Conservation (phyloP, 352 stramenopile species). For the Globisporangium alternatum region DNA sequence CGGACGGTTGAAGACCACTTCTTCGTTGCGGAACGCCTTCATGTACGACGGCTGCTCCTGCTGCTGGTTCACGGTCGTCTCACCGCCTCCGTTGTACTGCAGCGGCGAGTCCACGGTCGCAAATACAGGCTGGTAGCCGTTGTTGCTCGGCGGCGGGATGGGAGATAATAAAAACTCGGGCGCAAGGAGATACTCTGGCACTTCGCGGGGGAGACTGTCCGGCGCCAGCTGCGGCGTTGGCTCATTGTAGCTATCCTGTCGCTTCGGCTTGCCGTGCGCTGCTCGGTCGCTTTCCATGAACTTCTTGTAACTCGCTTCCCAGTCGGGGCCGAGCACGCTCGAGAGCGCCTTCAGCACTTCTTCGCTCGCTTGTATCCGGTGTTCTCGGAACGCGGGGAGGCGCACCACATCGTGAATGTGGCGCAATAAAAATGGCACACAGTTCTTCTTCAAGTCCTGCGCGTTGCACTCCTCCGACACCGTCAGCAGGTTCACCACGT, state of each 20-base stretch:
- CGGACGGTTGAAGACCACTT: conserved; percentile 60
- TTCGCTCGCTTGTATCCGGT: conserved; percentile 78
- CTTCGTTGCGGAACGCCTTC: conserved; percentile 64
- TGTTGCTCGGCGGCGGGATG: conserved; percentile 37
- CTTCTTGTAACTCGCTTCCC: conserved; percentile 73
- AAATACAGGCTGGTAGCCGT: conserved; percentile 36
- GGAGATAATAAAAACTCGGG: conserved; percentile 46
- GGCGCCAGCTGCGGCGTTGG: neutral
- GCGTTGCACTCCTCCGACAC: conserved; percentile 78
- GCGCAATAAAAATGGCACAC: conserved; percentile 81
- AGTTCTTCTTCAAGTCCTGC: conserved; percentile 83
- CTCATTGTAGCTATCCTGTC: conserved; percentile 10
- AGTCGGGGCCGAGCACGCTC: conserved; percentile 71
- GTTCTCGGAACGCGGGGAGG: conserved; percentile 64
- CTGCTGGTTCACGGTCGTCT: conserved; percentile 22
- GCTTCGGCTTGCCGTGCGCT: conserved; percentile 27
- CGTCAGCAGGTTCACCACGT: conserved; percentile 74
- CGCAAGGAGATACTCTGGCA: conserved; percentile 46
- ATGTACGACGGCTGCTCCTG: conserved; percentile 48
- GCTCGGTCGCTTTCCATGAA: conserved; percentile 41
- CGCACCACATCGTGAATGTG: conserved; percentile 86
- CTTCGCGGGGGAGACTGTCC: conserved; percentile 32
- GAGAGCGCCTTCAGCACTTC: conserved; percentile 83
- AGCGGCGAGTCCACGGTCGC: conserved; percentile 40
- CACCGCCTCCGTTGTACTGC: conserved; percentile 30